Evolutionary conservation across 805 yeast species (phyloP).

Genomic region (Ogataea methanolica): DNA sequence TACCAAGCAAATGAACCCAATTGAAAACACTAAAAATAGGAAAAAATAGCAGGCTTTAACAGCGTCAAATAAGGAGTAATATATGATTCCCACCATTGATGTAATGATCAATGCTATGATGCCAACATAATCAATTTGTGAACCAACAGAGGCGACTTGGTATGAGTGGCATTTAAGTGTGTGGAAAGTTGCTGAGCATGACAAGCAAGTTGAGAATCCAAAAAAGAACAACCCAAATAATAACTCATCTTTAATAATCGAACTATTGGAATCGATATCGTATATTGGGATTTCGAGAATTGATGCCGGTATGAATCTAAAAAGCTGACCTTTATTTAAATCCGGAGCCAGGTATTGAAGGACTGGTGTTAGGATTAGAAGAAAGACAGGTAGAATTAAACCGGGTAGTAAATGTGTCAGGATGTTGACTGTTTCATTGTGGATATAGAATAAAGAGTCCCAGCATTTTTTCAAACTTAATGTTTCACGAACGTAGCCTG

Average conservation of each 20-base stretch:
- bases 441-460: slow-evolving; percentile 39
- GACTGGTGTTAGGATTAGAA: slow-evolving; percentile 21
- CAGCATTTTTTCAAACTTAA: slow-evolving; percentile 35
- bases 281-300: slow-evolving; percentile 24
- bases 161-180: slow-evolving; percentile 47
- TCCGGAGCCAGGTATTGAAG: neutral
- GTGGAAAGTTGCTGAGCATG: slow-evolving; percentile 48
- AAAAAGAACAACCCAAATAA: slow-evolving; percentile 40
- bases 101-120: slow-evolving; percentile 47
- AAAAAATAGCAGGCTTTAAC: slow-evolving; percentile 33
- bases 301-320: slow-evolving; percentile 20
- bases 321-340: slow-evolving; percentile 10
- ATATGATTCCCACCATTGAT: slow-evolving; percentile 36
- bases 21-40: slow-evolving; percentile 38
- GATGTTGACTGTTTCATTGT: slow-evolving; percentile 52
- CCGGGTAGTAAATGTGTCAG: slow-evolving; percentile 48
- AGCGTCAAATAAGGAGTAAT: slow-evolving; percentile 42
- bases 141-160: slow-evolving; percentile 38
- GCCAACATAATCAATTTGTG: slow-evolving; percentile 52
- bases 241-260: slow-evolving; percentile 32
- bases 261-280: slow-evolving; percentile 5
- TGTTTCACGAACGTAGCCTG: slow-evolving; percentile 49
- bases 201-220: slow-evolving; percentile 42
- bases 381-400: slow-evolving; percentile 24
- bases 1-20: slow-evolving; percentile 60